phyloP scores from a whole-genome alignment of 2,329 filamentous ascomycete genomes.

The Fusarium napiforme region DNA sequence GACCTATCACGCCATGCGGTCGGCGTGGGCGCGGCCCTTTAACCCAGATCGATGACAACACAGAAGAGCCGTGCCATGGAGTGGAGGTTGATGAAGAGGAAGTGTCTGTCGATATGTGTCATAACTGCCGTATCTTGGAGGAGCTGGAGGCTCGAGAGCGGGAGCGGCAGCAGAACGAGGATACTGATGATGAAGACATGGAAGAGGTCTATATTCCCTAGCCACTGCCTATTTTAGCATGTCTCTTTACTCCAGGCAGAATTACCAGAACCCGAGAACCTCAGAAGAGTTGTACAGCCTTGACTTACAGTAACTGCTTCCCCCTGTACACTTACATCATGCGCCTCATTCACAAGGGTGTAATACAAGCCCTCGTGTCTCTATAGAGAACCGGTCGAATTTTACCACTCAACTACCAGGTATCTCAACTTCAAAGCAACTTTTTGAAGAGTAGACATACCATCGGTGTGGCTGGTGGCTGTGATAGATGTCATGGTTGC shows the following conservation, averaged over 20 bases:
- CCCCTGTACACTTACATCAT: neutral
- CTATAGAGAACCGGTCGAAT: accelerated
- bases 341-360: accelerated
- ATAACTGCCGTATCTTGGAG: neutral
- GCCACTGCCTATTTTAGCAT: accelerated
- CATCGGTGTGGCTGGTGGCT: neutral
- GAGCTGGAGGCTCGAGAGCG: neutral
- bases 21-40: neutral
- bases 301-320: accelerated
- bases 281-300: neutral
- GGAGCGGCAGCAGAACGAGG: no score
- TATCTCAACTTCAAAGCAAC: no score
- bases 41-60: neutral
- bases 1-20: neutral
- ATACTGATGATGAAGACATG: neutral
- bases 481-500: neutral
- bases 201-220: neutral
- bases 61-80: neutral
- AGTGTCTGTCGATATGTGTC: neutral
- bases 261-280: accelerated
- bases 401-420: accelerated
- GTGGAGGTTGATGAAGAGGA: neutral
- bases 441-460: no score
- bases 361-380: accelerated
- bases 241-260: accelerated